phyloP scores from a whole-genome alignment of 164 flowering plant species.

The Paratinospora sagittata region DNA sequence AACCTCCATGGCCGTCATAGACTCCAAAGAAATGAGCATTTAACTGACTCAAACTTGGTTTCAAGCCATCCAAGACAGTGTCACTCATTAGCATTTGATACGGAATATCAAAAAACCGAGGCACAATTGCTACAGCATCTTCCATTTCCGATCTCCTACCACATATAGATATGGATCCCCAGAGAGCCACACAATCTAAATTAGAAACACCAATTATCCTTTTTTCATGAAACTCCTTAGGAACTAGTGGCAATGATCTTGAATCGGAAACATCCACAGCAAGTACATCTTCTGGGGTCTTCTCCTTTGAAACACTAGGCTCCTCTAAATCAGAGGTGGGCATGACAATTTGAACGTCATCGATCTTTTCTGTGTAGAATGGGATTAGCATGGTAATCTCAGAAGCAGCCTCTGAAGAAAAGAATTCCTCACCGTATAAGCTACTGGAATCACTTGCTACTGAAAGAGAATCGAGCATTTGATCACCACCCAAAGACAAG shows the following conservation, averaged over 20 bases:
- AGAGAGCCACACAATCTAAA: slow-evolving; percentile 60
- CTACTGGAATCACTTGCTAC: slow-evolving; percentile 65
- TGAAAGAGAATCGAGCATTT: slow-evolving; percentile 51
- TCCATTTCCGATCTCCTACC: slow-evolving; percentile 80
- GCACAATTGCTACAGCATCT: slow-evolving; percentile 52
- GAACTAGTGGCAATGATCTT: slow-evolving; percentile 30
- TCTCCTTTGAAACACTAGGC: slow-evolving; percentile 25
- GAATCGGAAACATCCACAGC: slow-evolving; percentile 24
- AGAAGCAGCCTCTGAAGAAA: slow-evolving; percentile 32
- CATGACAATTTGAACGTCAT: slow-evolving; percentile 30
- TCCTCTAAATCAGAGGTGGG: slow-evolving; percentile 24
- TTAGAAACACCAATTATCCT: slow-evolving; percentile 26
- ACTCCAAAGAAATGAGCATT: slow-evolving; percentile 75
- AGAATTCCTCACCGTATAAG: slow-evolving; percentile 58
- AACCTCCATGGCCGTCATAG: slow-evolving; percentile 84
- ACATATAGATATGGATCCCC: slow-evolving; percentile 52
- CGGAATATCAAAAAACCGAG: slow-evolving; percentile 54
- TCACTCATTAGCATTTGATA: slow-evolving; percentile 46
- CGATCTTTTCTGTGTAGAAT: slow-evolving; percentile 36
- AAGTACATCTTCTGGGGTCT: slow-evolving; percentile 21
- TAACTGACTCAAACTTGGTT: slow-evolving; percentile 35
- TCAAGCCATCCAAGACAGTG: slow-evolving; percentile 44
- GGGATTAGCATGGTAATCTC: slow-evolving; percentile 33
- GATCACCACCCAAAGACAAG: slow-evolving; percentile 47
- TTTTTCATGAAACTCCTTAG: slow-evolving; percentile 37